These are phyloP conservation scores for Myriosclerotinia curreyana DNA, from an alignment of 2,329 filamentous ascomycete species.

Conservation along the genomic window DNA sequence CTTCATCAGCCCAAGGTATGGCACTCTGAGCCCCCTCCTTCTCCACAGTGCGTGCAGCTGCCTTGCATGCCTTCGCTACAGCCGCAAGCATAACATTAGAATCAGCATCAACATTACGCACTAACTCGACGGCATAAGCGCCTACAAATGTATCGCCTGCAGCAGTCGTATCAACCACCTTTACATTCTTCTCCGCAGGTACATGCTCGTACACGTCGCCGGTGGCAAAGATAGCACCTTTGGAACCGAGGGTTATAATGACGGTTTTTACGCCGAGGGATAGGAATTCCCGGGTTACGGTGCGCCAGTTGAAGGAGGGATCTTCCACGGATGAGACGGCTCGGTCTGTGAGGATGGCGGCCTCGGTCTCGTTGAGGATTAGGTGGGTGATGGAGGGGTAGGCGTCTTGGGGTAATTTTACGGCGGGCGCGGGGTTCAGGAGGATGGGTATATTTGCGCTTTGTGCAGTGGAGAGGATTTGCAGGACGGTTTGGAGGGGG, in stretches of 20 bases:
- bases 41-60: constrained; percentile 64
- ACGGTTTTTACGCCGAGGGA: constrained; percentile 68
- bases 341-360: constrained; percentile 63
- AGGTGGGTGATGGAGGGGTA: constrained; percentile 71
- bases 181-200: constrained; percentile 61
- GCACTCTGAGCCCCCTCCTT: constrained; percentile 62
- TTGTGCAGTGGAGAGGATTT: constrained; percentile 54
- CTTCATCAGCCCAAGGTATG: constrained; percentile 63
- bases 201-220: constrained; percentile 49
- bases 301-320: constrained; percentile 44
- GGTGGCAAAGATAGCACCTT: constrained; percentile 69
- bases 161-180: constrained; percentile 88
- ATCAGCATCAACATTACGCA: constrained; percentile 45
- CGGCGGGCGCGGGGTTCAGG: constrained; percentile 81
- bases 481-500: constrained; percentile 61
- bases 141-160: constrained; percentile 95
- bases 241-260: constrained; percentile 78
- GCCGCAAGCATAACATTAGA: constrained; percentile 43
- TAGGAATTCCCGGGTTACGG: constrained; percentile 60
- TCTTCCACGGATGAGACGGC: constrained; percentile 44
- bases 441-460: constrained; percentile 58
- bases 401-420: constrained; percentile 61
- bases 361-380: constrained; percentile 89
- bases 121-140: constrained; percentile 73
- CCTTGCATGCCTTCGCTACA: constrained; percentile 57